phyloP scores from a whole-genome alignment of 2,329 filamentous ascomycete genomes.

The Aspergillus alliaceus region DNA sequence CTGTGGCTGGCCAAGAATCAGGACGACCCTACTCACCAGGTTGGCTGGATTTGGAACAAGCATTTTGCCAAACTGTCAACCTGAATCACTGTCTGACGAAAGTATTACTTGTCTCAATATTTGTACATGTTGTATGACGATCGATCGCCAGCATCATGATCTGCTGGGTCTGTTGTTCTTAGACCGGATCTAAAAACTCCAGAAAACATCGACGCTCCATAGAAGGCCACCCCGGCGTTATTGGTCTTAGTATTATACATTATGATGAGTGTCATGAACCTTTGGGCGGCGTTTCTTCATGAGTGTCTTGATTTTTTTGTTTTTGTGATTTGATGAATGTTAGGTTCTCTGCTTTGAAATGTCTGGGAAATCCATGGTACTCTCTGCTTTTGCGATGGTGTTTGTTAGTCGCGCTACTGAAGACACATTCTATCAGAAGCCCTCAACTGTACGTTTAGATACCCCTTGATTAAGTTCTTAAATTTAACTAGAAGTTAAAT shows the following conservation, averaged over 20 bases:
- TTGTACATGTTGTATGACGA: slow-evolving; percentile 6
- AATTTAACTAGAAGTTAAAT: background rate
- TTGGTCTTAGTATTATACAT: slow-evolving; percentile 4
- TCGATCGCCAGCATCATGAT: background rate
- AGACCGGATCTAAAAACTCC: background rate
- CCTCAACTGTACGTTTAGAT: slow-evolving; percentile 34
- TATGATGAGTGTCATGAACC: background rate
- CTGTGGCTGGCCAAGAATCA: slow-evolving; percentile 97
- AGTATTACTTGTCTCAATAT: background rate
- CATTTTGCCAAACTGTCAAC: slow-evolving; percentile 70
- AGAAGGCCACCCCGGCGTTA: background rate
- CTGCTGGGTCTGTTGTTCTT: background rate
- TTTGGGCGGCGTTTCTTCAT: background rate
- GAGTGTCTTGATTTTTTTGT: slow-evolving; percentile 5
- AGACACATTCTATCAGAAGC: background rate
- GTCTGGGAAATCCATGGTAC: background rate
- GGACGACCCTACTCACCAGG: slow-evolving; percentile 74
- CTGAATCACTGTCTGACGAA: slow-evolving; percentile 10
- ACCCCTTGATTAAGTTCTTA: slow-evolving; percentile 24
- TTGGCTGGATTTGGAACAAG: slow-evolving; percentile 99
- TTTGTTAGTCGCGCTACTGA: background rate
- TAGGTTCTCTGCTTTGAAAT: background rate
- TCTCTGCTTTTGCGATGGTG: background rate
- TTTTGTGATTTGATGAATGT: background rate
- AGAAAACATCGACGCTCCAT: background rate